Percentiles rank a stretch among this genome's conserved stretches.
phyloP scores from a whole-genome alignment of 768 basidiomycete species.

The Agrocybe praecox region DNA sequence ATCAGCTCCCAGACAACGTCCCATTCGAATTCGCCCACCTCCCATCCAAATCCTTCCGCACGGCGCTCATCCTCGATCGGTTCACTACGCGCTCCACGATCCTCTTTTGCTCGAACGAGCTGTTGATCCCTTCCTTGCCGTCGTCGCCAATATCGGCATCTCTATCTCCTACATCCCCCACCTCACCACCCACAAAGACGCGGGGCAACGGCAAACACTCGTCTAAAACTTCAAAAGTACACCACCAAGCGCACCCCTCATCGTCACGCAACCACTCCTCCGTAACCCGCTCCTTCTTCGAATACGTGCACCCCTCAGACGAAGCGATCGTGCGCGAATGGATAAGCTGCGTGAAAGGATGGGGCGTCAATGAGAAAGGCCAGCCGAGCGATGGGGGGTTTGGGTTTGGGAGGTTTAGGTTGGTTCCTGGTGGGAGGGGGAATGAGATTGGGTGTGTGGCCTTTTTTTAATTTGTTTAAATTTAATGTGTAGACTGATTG shows the following conservation, averaged over 20 bases:
- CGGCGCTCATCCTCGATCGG: constrained; percentile 81
- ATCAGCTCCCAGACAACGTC: constrained; percentile 6
- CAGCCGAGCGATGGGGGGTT: constrained; percentile 86
- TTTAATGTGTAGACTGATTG: not conserved
- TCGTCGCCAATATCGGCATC: no score
- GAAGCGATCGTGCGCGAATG: constrained; percentile 69
- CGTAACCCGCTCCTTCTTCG: constrained; percentile 71
- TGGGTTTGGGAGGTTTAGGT: constrained; percentile 73
- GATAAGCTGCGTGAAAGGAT: constrained; percentile 78
- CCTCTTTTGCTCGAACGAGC: constrained; percentile 74
- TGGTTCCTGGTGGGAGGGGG: constrained; percentile 62
- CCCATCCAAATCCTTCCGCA: constrained; percentile 70
- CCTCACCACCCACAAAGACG: not conserved
- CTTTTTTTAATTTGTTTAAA: constrained; percentile 5
- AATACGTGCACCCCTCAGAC: constrained; percentile 68
- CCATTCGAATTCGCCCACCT: constrained; percentile 61
- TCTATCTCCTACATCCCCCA: not conserved
- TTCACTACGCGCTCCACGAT: constrained; percentile 70
- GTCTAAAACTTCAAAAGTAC: no score
- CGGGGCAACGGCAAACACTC: not conserved
- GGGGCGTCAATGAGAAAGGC: constrained; percentile 84
- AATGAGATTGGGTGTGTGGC: constrained; percentile 47
- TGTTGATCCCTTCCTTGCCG: constrained; percentile 40
- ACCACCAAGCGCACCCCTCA: no score
- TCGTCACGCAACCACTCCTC: constrained; percentile 14